Conservation (phyloP, 2,329 filamentous ascomycete species). For the Phialophora expanda region DNA sequence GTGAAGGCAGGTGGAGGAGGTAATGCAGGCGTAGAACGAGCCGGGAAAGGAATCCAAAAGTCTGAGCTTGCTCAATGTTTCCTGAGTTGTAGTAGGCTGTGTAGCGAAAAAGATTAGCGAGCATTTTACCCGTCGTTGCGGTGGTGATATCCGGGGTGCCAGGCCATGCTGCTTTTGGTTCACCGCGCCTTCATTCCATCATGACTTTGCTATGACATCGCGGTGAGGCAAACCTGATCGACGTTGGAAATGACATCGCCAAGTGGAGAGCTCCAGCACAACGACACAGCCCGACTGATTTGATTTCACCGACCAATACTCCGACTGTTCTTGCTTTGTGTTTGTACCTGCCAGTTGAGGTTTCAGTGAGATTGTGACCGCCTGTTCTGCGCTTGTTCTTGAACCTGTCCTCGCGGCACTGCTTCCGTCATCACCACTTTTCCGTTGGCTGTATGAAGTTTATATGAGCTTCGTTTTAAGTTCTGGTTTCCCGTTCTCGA, state of each 20-base stretch:
- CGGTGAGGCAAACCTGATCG: slow-evolving; percentile 5
- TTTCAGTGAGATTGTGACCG: background rate
- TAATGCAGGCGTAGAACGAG: background rate
- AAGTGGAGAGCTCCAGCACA: background rate
- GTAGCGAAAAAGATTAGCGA: background rate
- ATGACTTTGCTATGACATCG: background rate
- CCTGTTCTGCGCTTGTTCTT: background rate
- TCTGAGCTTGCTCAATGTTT: background rate
- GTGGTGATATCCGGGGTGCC: background rate
- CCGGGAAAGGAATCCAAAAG: no score
- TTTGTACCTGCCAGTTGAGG: slow-evolving; percentile 3
- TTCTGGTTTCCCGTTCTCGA: background rate
- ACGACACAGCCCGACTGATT: background rate
- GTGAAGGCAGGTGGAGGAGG: slow-evolving; percentile 2
- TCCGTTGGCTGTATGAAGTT: background rate
- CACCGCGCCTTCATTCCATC: background rate
- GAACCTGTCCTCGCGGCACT: background rate
- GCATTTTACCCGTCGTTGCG: background rate
- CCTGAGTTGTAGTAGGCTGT: background rate
- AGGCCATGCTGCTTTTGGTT: background rate
- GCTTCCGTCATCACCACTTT: background rate
- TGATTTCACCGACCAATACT: slow-evolving; percentile 34
- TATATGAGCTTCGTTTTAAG: background rate
- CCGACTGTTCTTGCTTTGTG: slow-evolving; percentile 16
- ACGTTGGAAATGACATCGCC: slow-evolving; percentile 18